Evolutionary conservation across 2,329 filamentous ascomycete species (phyloP).

Genomic region (Aspergillus niger): DNA sequence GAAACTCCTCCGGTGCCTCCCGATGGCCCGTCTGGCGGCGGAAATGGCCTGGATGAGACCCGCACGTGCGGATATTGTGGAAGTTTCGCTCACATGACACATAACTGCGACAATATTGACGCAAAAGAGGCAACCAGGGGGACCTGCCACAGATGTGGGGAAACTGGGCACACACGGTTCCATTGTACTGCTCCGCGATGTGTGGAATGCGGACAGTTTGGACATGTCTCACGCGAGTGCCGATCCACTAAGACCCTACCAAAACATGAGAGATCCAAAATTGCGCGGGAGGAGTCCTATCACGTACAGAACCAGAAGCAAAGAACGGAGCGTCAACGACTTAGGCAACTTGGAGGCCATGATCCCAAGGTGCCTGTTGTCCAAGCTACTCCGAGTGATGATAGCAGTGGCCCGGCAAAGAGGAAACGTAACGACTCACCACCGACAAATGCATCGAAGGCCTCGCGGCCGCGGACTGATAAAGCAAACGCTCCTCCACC

Average conservation of each 20-base stretch:
- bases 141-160: slow-evolving; percentile 47
- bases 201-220: slow-evolving; percentile 46
- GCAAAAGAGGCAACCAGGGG: slow-evolving; percentile 42
- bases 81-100: slow-evolving; percentile 47
- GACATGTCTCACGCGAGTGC: slow-evolving; percentile 43
- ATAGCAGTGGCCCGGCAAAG: slow-evolving; percentile 27
- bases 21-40: slow-evolving; percentile 47
- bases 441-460: slow-evolving; percentile 25
- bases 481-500: slow-evolving; percentile 26
- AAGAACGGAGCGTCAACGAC: slow-evolving; percentile 41
- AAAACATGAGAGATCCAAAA: slow-evolving; percentile 38
- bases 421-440: slow-evolving; percentile 37
- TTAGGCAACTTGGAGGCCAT: slow-evolving; percentile 47
- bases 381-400: slow-evolving; percentile 29
- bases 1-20: slow-evolving; percentile 29
- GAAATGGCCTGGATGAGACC: slow-evolving; percentile 45
- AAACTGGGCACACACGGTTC: slow-evolving; percentile 39
- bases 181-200: slow-evolving; percentile 47
- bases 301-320: slow-evolving; percentile 37
- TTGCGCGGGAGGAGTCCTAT: slow-evolving; percentile 41
- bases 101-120: slow-evolving; percentile 49
- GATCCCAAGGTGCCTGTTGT: slow-evolving; percentile 47
- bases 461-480: slow-evolving; percentile 31
- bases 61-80: slow-evolving; percentile 49
- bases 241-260: slow-evolving; percentile 35